Evolutionary conservation across 139 green algal genomes (phyloP), one percentile per base, ranked within the genome.

Genomic region (Asterochloris erici): DNA sequence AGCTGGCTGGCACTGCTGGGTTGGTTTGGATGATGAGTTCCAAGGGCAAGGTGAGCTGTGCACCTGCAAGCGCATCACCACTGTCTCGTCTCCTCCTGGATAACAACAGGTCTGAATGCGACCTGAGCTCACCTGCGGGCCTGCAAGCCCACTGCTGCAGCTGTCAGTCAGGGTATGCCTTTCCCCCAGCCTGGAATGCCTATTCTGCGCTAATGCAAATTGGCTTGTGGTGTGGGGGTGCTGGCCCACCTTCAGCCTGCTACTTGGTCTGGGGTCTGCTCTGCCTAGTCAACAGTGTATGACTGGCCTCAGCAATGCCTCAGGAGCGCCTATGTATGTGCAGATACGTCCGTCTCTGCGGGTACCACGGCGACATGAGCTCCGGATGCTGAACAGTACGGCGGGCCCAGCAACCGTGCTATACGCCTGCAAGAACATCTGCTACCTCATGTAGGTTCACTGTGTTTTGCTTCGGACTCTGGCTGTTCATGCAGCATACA

Each of bases 361-460:
- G n/a, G n/a, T 76, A 24, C 70, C 70, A 19, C n/a, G 24, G 14
- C 23, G 14, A 61, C 11, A 27, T 0, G 85, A 87, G 69, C 62
- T 90, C 63, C 17, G 24, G 0, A 62, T 64, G 11, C 68, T 91
- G 73, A 19, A 77, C 9, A 29, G 54, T 19, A 93, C 85, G 9
- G 89, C 92, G 84, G 89, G 85, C 9, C 86, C 91, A 2, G 82
- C 94, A 14, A 88, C 83, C 9, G 64, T 96, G 4, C 89, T 93
- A 19, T 94, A 94, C 80, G 61, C 93, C 0, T 86, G 79, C 88
- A 96, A 95, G 83, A 94, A 91, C 80, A 28, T 90, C 1, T 88
- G 82, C 63, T 95, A 95, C 82, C 81, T 95, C 17, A 78, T 91
- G 66, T 71, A 71, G 17, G 66, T 71, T 71, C 66, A 71, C 10